These are phyloP conservation scores for Ceratocystis huliohia DNA, from an alignment of 2,329 filamentous ascomycete species.

Conservation along the genomic window DNA sequence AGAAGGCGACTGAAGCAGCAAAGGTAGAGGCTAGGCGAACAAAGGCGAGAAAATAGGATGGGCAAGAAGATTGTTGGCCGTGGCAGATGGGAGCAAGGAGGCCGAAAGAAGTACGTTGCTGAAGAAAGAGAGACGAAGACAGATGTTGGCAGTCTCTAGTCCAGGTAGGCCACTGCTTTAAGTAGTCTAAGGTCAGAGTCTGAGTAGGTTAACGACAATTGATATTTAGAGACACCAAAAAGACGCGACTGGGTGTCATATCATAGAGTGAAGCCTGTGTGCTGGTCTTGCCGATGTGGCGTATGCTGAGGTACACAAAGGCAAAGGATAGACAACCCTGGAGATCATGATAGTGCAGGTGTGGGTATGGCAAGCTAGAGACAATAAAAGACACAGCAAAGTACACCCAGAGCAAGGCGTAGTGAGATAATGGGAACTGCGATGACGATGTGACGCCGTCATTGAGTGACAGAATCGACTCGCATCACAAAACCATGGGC, in stretches of 20 bases:
- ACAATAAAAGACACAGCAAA: not conserved
- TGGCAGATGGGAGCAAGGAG: not conserved
- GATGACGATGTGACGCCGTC: not conserved
- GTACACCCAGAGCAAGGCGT: not conserved
- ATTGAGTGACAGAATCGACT: conserved; percentile 1
- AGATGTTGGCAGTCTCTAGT: not conserved
- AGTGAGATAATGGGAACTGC: not conserved
- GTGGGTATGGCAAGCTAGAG: conserved; percentile 8
- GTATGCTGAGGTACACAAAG: not conserved
- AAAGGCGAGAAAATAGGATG: not conserved
- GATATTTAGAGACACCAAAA: not conserved
- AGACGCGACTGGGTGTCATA: not conserved
- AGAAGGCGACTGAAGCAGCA: not conserved
- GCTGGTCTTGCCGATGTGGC: conserved; percentile 6
- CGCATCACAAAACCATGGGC: not conserved
- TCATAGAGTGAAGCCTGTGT: conserved; percentile 1
- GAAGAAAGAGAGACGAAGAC: not conserved
- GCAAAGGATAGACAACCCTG: not conserved
- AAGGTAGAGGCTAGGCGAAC: not conserved
- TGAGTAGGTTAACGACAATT: not conserved
- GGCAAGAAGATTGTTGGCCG: not conserved
- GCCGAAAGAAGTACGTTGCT: not conserved
- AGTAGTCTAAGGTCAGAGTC: not conserved
- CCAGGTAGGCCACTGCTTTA: not conserved
- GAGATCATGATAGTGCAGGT: conserved; percentile 5